Percentiles rank a stretch among this genome's conserved stretches.
Conservation (phyloP, 2,329 filamentous ascomycete genomes). For the Pseudonectria foliicola region DNA sequence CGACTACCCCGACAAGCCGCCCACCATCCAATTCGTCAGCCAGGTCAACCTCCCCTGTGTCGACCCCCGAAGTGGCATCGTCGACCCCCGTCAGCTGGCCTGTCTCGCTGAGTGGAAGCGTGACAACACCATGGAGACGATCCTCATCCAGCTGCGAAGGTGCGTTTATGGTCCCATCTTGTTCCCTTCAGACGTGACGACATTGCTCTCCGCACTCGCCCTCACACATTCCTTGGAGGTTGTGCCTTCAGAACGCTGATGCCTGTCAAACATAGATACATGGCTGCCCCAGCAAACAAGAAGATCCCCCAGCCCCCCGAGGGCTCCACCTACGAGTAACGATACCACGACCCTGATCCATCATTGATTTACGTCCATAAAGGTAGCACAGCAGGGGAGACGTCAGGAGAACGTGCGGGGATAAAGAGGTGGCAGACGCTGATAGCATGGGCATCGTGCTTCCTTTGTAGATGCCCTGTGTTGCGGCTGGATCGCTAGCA, state of each 20-base stretch:
- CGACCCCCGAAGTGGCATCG: conserved; percentile 69
- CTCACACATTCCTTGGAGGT: background rate
- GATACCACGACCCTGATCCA: background rate
- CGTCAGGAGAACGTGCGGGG: too few species aligned
- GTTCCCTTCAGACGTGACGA: too few species aligned
- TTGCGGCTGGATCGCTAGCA: too few species aligned
- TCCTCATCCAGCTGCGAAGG: conserved; percentile 80
- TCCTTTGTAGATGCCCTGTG: too few species aligned
- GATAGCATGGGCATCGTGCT: too few species aligned
- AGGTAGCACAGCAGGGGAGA: too few species aligned
- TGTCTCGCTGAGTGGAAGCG: conserved; percentile 87
- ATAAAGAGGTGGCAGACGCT: too few species aligned
- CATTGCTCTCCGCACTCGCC: too few species aligned
- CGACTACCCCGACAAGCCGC: conserved; percentile 82
- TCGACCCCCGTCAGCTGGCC: conserved; percentile 76
- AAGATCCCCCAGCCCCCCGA: conserved; percentile 92
- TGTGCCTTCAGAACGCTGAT: background rate
- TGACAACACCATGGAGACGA: conserved; percentile 91
- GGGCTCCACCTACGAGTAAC: conserved; percentile 50
- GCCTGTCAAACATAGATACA: conserved; percentile 55
- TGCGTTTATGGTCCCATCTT: conserved; percentile 27
- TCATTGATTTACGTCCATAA: too few species aligned
- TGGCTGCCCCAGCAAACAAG: conserved; percentile 88
- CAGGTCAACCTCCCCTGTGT: conserved; percentile 97
- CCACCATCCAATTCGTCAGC: conserved; percentile 85